phyloP scores from a whole-genome alignment of 768 basidiomycete genomes.

The Podaxis sp. region DNA sequence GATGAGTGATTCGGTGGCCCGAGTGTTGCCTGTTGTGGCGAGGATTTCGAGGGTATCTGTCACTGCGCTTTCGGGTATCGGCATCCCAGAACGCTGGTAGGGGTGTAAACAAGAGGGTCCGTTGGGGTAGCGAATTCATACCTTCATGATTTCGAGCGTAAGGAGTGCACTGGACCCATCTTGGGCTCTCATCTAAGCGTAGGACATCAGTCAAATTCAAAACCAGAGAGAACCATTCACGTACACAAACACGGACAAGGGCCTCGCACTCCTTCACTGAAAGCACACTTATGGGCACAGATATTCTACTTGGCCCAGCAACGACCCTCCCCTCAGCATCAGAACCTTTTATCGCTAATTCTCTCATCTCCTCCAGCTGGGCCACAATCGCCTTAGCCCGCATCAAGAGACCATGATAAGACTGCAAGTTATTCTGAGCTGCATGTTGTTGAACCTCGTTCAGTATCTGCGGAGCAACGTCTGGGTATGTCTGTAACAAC shows the following conservation, averaged over 20 bases:
- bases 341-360: conserved; percentile 12
- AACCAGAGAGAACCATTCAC: conserved; percentile 17
- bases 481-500: conserved; percentile 1
- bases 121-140: conserved; percentile 13
- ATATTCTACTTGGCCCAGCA: conserved; percentile 1
- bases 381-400: conserved; percentile 30
- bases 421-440: conserved; percentile 11
- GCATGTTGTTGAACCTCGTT: conserved; percentile 5
- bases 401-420: conserved; percentile 30
- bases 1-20: conserved; percentile 37
- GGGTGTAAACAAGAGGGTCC: not conserved
- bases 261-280: conserved; percentile 50
- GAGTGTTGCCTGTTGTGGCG: conserved; percentile 40
- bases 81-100: conserved; percentile 36
- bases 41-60: conserved; percentile 47
- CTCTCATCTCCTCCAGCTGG: conserved; percentile 26
- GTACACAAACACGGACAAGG: conserved; percentile 47
- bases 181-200: conserved; percentile 36
- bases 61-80: conserved; percentile 37
- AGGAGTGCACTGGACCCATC: conserved; percentile 48
- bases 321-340: conserved; percentile 9
- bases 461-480: not conserved
- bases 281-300: conserved; percentile 41
- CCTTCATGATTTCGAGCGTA: conserved; percentile 54
- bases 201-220: conserved; percentile 1